Evolutionary conservation across 2,329 filamentous ascomycete genomes (phyloP).

Genomic region (Aspergillus aculeatus): DNA sequence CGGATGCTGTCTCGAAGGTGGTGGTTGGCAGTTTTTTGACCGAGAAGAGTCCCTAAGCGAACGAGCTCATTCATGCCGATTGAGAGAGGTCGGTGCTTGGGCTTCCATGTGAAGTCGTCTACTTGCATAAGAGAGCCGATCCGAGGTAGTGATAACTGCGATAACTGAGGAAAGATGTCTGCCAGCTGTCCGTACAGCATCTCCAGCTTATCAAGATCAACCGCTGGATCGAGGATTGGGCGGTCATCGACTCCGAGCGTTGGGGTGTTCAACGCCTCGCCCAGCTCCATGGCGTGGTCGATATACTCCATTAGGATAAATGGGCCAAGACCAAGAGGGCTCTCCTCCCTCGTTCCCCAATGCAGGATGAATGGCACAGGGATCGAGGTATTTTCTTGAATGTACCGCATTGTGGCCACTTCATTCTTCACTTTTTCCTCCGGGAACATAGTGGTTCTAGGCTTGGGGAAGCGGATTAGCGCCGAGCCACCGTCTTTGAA

Average conservation of each 20-base stretch:
- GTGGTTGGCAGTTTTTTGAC: constrained; percentile 16
- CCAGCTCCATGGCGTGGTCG: not conserved
- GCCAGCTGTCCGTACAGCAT: constrained; percentile 43
- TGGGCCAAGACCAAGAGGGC: constrained; percentile 25
- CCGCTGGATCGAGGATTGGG: constrained; percentile 10
- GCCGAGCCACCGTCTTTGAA: constrained; percentile 15
- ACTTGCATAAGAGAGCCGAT: constrained; percentile 42
- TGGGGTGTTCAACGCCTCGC: not conserved
- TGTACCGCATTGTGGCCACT: constrained; percentile 20
- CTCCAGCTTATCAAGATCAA: constrained; percentile 11
- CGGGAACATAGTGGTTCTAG: constrained; percentile 24
- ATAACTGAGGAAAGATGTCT: constrained; percentile 42
- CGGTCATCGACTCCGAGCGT: not conserved
- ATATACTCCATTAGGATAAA: constrained; percentile 35
- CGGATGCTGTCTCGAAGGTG: constrained; percentile 34
- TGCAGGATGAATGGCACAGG: constrained; percentile 18
- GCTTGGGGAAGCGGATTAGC: constrained; percentile 17
- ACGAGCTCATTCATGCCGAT: constrained; percentile 46
- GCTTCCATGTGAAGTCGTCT: constrained; percentile 22
- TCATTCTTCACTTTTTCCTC: constrained; percentile 29
- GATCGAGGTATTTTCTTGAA: constrained; percentile 18
- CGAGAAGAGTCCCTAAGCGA: constrained; percentile 22
- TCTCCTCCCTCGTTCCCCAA: constrained; percentile 13
- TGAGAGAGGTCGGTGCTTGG: constrained; percentile 39
- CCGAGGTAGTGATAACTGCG: constrained; percentile 30